A percentile compares a stretch with the other conserved stretches of the same genome.
Evolutionary conservation across 2,329 filamentous ascomycete species (phyloP).

Genomic region (Westerdykella ornata): DNA sequence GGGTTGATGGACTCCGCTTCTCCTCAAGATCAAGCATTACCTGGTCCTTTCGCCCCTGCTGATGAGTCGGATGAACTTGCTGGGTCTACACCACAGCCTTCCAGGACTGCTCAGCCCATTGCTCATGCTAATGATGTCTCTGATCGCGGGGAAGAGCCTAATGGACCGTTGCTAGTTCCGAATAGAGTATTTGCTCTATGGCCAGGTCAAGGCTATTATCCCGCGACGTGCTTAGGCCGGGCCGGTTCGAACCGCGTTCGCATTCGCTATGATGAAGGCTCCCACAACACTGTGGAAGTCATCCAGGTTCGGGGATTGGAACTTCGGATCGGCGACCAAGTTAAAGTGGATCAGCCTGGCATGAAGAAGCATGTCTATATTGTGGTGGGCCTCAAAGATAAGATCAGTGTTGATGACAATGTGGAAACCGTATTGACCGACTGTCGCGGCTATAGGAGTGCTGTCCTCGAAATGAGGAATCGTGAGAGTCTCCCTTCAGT

Average conservation of each 20-base stretch:
- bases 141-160: constrained; percentile 14
- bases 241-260: constrained; percentile 40
- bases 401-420: constrained; percentile 16
- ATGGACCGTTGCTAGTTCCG: constrained; percentile 34
- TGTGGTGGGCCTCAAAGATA: constrained; percentile 41
- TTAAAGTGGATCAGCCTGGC: constrained; percentile 43
- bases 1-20: too few relatives aligned
- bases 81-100: constrained; percentile 10
- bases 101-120: too few relatives aligned
- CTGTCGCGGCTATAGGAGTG: constrained; percentile 36
- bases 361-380: constrained; percentile 43
- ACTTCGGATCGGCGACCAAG: constrained; percentile 40
- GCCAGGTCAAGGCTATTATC: constrained; percentile 53
- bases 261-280: constrained; percentile 46
- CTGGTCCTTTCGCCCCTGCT: constrained; percentile 2
- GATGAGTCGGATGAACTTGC: constrained; percentile 15
- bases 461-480: constrained; percentile 38
- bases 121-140: constrained; percentile 1
- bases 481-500: constrained; percentile 33
- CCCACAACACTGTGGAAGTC: constrained; percentile 37
- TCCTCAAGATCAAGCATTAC: neutral
- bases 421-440: constrained; percentile 38
- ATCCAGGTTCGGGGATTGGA: constrained; percentile 39
- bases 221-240: constrained; percentile 51
- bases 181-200: constrained; percentile 55